phyloP scores from a whole-genome alignment of 768 basidiomycete genomes.

The Terana coerulea region DNA sequence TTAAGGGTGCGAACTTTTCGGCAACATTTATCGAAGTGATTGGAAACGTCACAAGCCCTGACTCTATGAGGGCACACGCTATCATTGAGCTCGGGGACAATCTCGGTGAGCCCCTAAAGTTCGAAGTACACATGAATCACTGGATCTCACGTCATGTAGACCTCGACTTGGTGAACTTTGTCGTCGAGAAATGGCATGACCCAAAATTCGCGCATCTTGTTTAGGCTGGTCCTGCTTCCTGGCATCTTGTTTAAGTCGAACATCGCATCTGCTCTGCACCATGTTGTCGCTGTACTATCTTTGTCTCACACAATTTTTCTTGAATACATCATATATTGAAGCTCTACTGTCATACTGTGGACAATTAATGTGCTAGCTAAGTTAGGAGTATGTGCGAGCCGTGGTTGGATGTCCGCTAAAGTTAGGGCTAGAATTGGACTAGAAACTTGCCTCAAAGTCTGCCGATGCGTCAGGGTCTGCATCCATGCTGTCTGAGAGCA shows the following conservation, averaged over 20 bases:
- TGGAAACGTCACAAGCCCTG: background rate
- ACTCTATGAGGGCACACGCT: conserved; percentile 2
- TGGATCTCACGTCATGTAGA: background rate
- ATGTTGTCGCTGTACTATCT: background rate
- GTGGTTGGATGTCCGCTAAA: too few species aligned
- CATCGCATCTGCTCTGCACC: background rate
- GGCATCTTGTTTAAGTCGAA: background rate
- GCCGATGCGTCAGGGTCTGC: conserved; percentile 10
- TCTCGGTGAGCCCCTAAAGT: background rate
- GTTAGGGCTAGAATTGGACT: background rate
- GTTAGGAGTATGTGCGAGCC: too few species aligned
- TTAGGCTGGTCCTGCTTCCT: background rate
- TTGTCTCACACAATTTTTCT: too few species aligned
- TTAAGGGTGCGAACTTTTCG: background rate
- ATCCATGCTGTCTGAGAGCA: conserved; percentile 31
- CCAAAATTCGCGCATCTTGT: conserved; percentile 8
- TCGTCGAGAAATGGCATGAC: conserved; percentile 11
- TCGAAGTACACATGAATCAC: background rate
- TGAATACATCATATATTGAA: too few species aligned
- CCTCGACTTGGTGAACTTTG: conserved; percentile 6
- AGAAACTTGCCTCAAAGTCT: conserved; percentile 1
- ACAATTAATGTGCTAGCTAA: too few species aligned
- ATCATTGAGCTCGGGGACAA: background rate
- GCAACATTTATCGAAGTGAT: background rate
- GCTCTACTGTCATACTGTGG: too few species aligned